Evolutionary conservation across 495 filamentous ascomycete species (phyloP).

Genomic region (Neurospora sp.): DNA sequence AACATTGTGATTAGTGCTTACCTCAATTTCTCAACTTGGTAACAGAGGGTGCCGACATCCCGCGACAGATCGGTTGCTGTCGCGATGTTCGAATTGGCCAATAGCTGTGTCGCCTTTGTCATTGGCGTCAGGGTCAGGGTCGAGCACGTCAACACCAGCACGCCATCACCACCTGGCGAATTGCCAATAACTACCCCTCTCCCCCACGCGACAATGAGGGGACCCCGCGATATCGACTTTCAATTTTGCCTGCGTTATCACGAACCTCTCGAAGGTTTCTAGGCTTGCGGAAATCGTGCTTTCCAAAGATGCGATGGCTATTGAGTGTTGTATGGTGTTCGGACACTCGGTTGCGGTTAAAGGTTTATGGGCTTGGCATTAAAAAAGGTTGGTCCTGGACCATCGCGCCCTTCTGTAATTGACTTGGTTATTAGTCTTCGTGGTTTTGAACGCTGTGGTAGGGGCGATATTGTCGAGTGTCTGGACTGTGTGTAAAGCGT

Average conservation of each 20-base stretch:
- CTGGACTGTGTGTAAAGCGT: background rate
- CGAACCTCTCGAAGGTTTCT: background rate
- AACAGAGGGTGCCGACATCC: background rate
- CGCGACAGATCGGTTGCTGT: background rate
- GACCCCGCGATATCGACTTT: background rate
- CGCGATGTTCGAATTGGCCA: background rate
- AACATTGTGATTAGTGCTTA: background rate
- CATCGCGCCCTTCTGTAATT: background rate
- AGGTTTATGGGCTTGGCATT: background rate
- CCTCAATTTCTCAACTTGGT: background rate
- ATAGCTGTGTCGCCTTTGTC: background rate
- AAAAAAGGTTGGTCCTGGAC: background rate
- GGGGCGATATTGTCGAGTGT: background rate
- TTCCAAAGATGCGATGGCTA: background rate
- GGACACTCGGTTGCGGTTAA: background rate
- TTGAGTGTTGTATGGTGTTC: background rate
- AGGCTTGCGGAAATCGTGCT: background rate
- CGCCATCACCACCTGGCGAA: conserved; percentile 5
- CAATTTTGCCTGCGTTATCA: background rate
- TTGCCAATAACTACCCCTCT: background rate
- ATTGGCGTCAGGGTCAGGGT: conserved; percentile 8
- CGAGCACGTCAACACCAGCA: conserved; percentile 16
- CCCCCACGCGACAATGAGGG: background rate
- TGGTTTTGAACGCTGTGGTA: background rate
- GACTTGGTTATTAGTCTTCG: too few species aligned